phyloP scores from a whole-genome alignment of 2,329 filamentous ascomycete genomes.

The Trichoderma atrobrunneum region DNA sequence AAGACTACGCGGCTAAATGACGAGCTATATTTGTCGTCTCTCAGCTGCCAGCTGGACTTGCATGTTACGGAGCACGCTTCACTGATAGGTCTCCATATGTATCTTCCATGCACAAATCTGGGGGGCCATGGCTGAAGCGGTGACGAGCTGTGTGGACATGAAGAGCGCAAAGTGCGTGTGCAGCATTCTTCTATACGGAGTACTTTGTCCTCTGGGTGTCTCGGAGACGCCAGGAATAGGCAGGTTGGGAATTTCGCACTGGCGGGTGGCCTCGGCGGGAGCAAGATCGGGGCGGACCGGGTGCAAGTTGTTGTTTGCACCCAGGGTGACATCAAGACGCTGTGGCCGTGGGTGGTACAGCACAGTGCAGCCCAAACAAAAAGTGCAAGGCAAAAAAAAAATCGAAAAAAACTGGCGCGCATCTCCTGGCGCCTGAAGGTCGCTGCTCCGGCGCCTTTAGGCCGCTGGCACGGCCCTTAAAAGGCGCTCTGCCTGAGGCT shows the following conservation, averaged over 20 bases:
- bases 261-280: conserved; percentile 28
- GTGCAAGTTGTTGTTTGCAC: background rate
- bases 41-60: conserved; percentile 13
- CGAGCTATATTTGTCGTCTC: background rate
- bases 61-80: background rate
- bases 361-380: conserved; percentile 7
- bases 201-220: background rate
- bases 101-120: background rate
- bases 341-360: conserved; percentile 6
- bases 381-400: background rate
- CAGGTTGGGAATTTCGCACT: conserved; percentile 8
- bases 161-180: background rate
- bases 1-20: background rate
- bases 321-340: background rate
- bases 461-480: conserved; percentile 2
- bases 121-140: conserved; percentile 1
- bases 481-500: conserved; percentile 34
- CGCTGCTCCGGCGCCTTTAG: background rate
- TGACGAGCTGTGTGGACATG: background rate
- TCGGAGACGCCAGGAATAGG: conserved; percentile 19
- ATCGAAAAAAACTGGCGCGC: background rate
- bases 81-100: background rate
- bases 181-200: background rate
- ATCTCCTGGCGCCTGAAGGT: conserved; percentile 14
- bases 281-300: conserved; percentile 37